These are phyloP conservation scores for Botryobasidium botryosum DNA, from an alignment of 768 basidiomycete species.

Conservation along the genomic window DNA sequence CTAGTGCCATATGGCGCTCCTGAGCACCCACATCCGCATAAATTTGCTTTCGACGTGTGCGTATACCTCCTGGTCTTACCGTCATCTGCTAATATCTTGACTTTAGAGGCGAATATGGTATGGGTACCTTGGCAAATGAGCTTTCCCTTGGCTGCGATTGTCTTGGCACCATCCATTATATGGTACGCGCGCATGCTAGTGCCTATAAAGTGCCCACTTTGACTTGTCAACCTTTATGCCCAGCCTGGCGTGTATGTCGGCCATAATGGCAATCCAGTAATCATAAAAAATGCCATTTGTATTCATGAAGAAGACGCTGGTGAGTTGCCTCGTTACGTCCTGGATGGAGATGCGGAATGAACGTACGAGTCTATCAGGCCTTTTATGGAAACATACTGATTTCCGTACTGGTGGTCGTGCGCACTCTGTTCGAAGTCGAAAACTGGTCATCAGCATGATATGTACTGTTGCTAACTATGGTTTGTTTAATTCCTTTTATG, in stretches of 20 bases:
- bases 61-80: not conserved
- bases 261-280: slow-evolving; percentile 50
- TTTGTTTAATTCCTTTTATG: slow-evolving; percentile 21
- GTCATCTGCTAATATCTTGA: too few relatives aligned
- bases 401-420: slow-evolving; percentile 69
- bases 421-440: slow-evolving; percentile 61
- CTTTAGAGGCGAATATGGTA: slow-evolving; percentile 75
- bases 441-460: slow-evolving; percentile 81
- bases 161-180: slow-evolving; percentile 69
- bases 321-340: too few relatives aligned
- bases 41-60: slow-evolving; percentile 21
- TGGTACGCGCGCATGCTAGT: too few relatives aligned
- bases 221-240: too few relatives aligned
- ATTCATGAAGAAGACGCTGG: slow-evolving; percentile 90
- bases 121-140: slow-evolving; percentile 84
- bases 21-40: slow-evolving; percentile 73
- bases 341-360: too few relatives aligned
- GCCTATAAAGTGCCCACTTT: too few relatives aligned
- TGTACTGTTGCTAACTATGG: slow-evolving; percentile 86
- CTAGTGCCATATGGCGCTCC: slow-evolving; percentile 80
- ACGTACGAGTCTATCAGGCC: slow-evolving; percentile 13
- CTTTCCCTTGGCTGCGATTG: slow-evolving; percentile 84
- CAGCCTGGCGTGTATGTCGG: slow-evolving; percentile 57
- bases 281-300: slow-evolving; percentile 77
- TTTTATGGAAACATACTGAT: slow-evolving; percentile 85